phyloP scores from a whole-genome alignment of 139 green algal species.

The Trebouxia sp. region DNA sequence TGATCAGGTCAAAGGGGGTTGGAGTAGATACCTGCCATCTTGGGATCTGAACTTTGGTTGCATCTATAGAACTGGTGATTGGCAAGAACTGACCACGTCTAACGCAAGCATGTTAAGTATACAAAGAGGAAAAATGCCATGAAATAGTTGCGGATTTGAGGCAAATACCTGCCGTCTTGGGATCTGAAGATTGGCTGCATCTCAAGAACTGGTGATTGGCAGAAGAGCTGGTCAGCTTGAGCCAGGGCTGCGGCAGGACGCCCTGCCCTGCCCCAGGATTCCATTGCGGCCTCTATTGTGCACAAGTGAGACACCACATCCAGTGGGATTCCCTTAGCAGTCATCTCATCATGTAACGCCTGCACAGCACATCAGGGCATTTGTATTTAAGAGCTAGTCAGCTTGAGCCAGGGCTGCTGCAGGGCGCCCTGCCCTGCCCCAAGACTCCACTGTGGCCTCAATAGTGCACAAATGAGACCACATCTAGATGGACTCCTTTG shows the following conservation, averaged over 20 bases:
- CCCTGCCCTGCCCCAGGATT: background rate
- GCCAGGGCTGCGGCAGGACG: background rate
- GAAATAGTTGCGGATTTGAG: no score
- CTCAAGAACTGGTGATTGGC: background rate
- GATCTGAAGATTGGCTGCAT: background rate
- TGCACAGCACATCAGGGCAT: background rate
- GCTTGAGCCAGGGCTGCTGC: no score
- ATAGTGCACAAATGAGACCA: no score
- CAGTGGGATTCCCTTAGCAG: background rate
- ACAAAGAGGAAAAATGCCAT: no score
- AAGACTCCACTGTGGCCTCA: no score
- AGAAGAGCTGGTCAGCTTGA: background rate
- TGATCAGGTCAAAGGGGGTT: no score
- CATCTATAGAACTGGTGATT: background rate
- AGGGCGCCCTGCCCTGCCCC: no score
- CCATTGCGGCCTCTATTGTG: background rate
- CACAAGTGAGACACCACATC: background rate
- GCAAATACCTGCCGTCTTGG: background rate
- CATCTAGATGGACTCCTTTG: no score
- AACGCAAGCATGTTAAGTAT: no score
- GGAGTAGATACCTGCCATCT: background rate
- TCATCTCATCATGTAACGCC: conserved; percentile 9
- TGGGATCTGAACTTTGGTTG: background rate
- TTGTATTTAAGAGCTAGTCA: no score
- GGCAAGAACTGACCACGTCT: background rate